Evolutionary conservation across 306 rosid species (phyloP), one percentile per base, ranked within the genome.

Genomic region (Vicia faba): DNA sequence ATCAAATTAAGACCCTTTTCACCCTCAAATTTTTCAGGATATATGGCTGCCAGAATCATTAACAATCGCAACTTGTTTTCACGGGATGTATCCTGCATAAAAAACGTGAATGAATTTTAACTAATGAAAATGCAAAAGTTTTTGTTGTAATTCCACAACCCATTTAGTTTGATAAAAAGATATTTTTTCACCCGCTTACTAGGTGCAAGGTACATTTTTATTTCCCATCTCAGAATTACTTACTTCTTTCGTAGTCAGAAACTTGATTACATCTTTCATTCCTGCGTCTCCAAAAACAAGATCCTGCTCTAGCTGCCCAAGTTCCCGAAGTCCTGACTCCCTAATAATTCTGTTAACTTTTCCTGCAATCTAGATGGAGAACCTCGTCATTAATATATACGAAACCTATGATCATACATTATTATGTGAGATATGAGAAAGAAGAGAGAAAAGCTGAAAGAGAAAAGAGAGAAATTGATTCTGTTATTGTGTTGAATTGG

Each of bases 221-320:
- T 56, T 63, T 79, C 53, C 65, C 29, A 66, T 49, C 46, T 61
- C 61, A 54, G 35, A 78, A 46, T 66, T 49, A 74, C 82, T 77
- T 66, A 87, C 98, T 68, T 86, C 87, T 11, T 84, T 85, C 1
- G 78, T 78, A 25, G 91, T 86, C 51, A 89, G 78, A 85, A 82
- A 89, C 78, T 89, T 92, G 69, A 89, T 89, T 20, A 89, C 91
- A 20, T 92, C 98, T 80, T 89, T 89, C 79, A 82, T 84, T 77
- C 95, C 96, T 3, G 98, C 96, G 75, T 92, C 95, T 70, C 98
- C 96, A 68, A 92, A 89, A 80, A 87, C 98, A 68, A 92, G 91
- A 75, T 89, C 86, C 84, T 89, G 98, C 79, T 89, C 96, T 51
- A 92, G 76, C 83, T 89, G 85, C 35, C 98, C 98, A 56, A 92